Conservation (phyloP, 192 early-diverging fungal genomes). For the Spizellomyces sp. region DNA sequence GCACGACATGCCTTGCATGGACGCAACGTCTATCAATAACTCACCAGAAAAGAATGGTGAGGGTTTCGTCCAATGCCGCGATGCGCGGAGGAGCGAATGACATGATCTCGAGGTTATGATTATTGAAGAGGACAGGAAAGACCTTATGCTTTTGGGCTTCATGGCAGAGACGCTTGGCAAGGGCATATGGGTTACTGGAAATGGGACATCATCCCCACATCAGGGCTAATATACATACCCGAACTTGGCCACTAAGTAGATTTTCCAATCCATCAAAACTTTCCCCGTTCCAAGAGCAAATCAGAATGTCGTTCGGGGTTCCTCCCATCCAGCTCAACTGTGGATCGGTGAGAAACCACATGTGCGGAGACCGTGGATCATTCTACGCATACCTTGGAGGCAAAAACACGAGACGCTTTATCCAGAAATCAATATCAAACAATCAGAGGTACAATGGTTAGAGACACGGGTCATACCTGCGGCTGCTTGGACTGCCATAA, state of each 20-base stretch:
- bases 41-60: neutral
- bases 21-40: neutral
- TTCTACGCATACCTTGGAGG: neutral
- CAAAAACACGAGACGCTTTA: neutral
- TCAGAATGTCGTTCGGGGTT: constrained; percentile 1
- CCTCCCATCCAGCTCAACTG: constrained; percentile 1
- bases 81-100: neutral
- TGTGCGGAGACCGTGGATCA: neutral
- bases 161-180: neutral
- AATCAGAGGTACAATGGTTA: neutral
- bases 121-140: neutral
- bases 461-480: neutral
- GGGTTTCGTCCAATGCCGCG: neutral
- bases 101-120: constrained; percentile 2
- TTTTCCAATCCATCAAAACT: neutral
- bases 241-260: neutral
- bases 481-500: neutral
- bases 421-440: neutral
- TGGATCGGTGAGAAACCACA: neutral
- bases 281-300: neutral
- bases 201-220: too few relatives aligned
- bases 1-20: too few relatives aligned
- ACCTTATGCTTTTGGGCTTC: constrained; percentile 4
- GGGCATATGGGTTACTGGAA: too few relatives aligned
- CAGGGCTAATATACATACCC: neutral